phyloP scores from a whole-genome alignment of 768 basidiomycete species.

The Suillus sp. region DNA sequence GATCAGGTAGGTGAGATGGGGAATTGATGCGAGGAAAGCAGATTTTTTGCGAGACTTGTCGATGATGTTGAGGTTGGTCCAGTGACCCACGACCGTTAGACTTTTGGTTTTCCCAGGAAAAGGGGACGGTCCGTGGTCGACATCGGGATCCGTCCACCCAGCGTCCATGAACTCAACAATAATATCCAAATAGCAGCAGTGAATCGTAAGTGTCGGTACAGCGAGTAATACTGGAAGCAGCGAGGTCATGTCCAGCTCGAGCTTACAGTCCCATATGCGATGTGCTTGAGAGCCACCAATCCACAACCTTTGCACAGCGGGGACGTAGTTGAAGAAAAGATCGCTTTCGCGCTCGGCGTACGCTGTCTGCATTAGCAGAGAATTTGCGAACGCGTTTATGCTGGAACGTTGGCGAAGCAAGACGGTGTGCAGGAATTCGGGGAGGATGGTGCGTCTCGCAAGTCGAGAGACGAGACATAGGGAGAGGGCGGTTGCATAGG shows the following conservation, averaged over 20 bases:
- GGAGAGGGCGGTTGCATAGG: conserved; percentile 29
- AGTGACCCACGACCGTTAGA: not conserved
- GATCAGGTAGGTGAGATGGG: not conserved
- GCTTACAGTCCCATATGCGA: not conserved
- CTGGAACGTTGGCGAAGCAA: not conserved
- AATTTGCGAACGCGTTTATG: not conserved
- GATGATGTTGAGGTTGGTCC: rapidly evolving
- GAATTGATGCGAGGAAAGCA: not conserved
- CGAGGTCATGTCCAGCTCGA: not conserved
- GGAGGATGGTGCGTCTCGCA: conserved; percentile 32
- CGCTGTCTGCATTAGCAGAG: not conserved
- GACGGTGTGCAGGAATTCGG: conserved; percentile 28
- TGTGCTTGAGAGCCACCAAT: rapidly evolving
- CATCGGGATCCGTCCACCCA: not conserved
- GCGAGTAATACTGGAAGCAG: not conserved
- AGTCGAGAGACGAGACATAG: conserved; percentile 38
- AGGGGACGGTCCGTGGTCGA: not conserved
- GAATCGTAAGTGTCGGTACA: not conserved
- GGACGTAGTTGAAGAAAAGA: not conserved
- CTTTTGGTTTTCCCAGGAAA: not conserved
- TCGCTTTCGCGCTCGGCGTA: not conserved
- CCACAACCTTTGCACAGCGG: not conserved
- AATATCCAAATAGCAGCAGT: not conserved
- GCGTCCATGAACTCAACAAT: not conserved
- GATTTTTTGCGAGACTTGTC: not conserved